A percentile compares a stretch with the other conserved stretches of the same genome.
These are phyloP conservation scores for Coemansia sp. DNA, from an alignment of 192 early-diverging fungal genomes.

Conservation along the genomic window DNA sequence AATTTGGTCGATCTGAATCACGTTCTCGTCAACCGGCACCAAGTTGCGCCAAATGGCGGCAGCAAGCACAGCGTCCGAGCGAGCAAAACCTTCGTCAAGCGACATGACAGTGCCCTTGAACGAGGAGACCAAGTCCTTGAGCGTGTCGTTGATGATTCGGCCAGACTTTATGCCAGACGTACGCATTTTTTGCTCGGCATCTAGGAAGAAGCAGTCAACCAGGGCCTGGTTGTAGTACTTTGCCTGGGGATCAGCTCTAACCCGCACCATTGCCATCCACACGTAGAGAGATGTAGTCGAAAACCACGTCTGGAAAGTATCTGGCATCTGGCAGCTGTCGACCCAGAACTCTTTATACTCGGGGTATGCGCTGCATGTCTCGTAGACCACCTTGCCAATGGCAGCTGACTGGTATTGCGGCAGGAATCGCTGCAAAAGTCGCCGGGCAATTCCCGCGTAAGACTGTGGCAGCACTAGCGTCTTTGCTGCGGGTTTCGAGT, in stretches of 20 bases:
- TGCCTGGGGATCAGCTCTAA: conserved; percentile 66
- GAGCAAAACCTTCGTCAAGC: conserved; percentile 87
- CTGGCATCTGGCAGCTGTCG: conserved; percentile 59
- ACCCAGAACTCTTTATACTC: conserved; percentile 47
- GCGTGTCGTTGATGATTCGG: conserved; percentile 68
- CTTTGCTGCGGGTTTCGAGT: background rate
- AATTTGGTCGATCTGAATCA: conserved; percentile 28
- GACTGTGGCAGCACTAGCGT: conserved; percentile 16
- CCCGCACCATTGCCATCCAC: conserved; percentile 89
- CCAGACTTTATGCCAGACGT: conserved; percentile 72
- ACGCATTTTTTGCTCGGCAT: conserved; percentile 81
- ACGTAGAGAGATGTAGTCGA: conserved; percentile 83
- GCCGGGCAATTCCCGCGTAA: conserved; percentile 14
- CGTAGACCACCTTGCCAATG: conserved; percentile 36
- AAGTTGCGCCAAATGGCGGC: conserved; percentile 79
- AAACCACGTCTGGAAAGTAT: conserved; percentile 96
- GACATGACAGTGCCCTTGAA: conserved; percentile 88
- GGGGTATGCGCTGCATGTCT: conserved; percentile 31
- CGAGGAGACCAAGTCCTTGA: conserved; percentile 76
- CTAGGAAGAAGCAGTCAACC: conserved; percentile 82
- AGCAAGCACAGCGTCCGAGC: conserved; percentile 82
- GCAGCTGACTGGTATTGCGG: conserved; percentile 39
- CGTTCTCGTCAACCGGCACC: conserved; percentile 27
- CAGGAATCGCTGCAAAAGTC: conserved; percentile 22
- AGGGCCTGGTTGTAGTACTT: conserved; percentile 84